Conservation (phyloP, 148 eudicot genomes). For the Fagopyrum tataricum region DNA sequence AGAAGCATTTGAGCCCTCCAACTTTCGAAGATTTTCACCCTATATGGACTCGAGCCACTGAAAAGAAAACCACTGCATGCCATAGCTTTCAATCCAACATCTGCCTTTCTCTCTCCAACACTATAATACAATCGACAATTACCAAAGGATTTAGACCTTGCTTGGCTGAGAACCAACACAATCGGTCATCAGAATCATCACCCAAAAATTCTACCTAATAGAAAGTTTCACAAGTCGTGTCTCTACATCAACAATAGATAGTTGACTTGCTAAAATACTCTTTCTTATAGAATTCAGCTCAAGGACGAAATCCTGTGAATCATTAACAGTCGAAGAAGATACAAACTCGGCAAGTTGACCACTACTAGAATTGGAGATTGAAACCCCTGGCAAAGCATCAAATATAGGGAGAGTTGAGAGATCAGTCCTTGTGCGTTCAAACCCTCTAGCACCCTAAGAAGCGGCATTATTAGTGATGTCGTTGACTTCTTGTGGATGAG, state of each 20-base stretch:
- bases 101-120: constrained; percentile 20
- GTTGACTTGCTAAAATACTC: constrained; percentile 30
- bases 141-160: constrained; percentile 30
- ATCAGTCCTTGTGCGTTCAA: constrained; percentile 17
- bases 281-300: constrained; percentile 34
- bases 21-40: constrained; percentile 9
- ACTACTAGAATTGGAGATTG: background rate
- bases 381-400: constrained; percentile 17
- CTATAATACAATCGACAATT: constrained; percentile 33
- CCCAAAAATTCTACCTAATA: constrained; percentile 56
- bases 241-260: constrained; percentile 33
- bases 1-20: constrained; percentile 29
- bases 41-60: constrained; percentile 8
- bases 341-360: constrained; percentile 17
- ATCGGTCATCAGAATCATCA: constrained; percentile 42
- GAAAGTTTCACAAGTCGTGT: constrained; percentile 47
- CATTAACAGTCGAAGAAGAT: constrained; percentile 16
- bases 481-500: constrained; percentile 19
- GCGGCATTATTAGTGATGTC: constrained; percentile 22
- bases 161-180: constrained; percentile 47
- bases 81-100: constrained; percentile 11
- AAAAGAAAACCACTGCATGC: constrained; percentile 8
- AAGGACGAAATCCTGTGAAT: constrained; percentile 19
- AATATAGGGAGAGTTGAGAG: constrained; percentile 19
- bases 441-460: constrained; percentile 19